Base-by-base conservation (phyloP, 345 rosid species). In the Barbarea vulgaris region DNA sequence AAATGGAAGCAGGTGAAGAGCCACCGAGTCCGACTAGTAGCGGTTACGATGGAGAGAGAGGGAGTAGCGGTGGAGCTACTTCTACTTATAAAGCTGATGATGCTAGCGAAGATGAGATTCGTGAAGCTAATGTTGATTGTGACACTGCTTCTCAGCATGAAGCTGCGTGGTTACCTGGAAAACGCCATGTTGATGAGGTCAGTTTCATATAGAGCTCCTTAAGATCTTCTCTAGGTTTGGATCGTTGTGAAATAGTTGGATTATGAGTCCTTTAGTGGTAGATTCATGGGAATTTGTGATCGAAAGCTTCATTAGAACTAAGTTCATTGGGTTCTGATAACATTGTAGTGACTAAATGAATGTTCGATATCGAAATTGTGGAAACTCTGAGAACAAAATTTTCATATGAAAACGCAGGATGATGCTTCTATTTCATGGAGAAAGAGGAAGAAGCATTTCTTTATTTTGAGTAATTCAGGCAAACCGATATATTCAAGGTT, bases 401-500 rank as follows among this genome's bases (percentile, higher is more conserved):
- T 59, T 66, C 4, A 22, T 66, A 66, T 86, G 85, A 90, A 90
- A 84, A 83, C 79, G 86, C 96, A 96, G 99, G 99, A 96, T 67
- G 99, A 96, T 88, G 89, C 93, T 66, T 93, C 98, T 19, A 77
- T 86, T 36, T 86, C 99, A 25, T 93, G 99, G 99, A 93, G 98
- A 73, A 96, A 96, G 85, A 87, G 98, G 84, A 96, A 93, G 87
- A 96, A 96, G 79, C 99, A 96, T 79, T 96, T 96, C 72, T 96
- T 96, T 75, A 83, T 96, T 57, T 81, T 96, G 85, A 96, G 99
- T 83, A 80, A 96, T 80, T 96, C 99, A 15, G 99, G 99, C 44
- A 96, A 96, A 81, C 99, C 99, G 9, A 93, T 96, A 81, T 96
- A 91, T 88, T 93, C 98, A 80, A 93, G 99, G 99, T 91, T 68